These are phyloP conservation scores for Globisporangium solare DNA, from an alignment of 352 stramenopile genomes.

Conservation along the genomic window DNA sequence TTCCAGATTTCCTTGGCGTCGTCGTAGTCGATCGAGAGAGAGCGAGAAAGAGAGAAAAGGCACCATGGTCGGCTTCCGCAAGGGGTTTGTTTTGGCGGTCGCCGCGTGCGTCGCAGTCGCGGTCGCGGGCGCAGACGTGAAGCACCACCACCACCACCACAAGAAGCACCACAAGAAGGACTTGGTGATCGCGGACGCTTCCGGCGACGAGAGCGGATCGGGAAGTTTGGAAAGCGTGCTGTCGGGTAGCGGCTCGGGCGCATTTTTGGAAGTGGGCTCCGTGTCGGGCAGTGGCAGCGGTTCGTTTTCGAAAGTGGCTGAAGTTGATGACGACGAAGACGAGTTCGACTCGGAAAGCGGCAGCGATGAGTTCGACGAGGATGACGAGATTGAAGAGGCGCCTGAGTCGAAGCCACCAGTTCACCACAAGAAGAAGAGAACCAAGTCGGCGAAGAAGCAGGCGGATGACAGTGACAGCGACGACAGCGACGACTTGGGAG, in stretches of 20 bases:
- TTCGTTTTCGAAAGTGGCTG: neutral
- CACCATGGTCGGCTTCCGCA: slow-evolving; percentile 13
- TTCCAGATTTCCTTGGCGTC: slow-evolving; percentile 2
- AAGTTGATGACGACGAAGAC: slow-evolving; percentile 5
- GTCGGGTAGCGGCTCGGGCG: slow-evolving; percentile 8
- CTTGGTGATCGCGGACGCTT: neutral
- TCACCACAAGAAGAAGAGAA: slow-evolving; percentile 9
- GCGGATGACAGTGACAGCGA: neutral
- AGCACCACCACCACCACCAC: slow-evolving; percentile 15
- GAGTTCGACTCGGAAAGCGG: neutral
- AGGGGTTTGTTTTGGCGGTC: slow-evolving; percentile 10
- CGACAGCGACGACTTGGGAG: neutral
- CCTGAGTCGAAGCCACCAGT: slow-evolving; percentile 5
- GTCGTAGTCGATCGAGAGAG: neutral
- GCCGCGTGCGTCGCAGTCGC: slow-evolving; percentile 6
- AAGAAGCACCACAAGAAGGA: slow-evolving; percentile 3
- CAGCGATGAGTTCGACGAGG: slow-evolving; percentile 11
- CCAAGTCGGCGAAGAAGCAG: slow-evolving; percentile 6
- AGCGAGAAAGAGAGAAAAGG: too few species aligned
- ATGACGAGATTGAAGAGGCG: slow-evolving; percentile 20
- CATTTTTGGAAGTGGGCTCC: neutral
- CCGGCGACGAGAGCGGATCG: neutral
- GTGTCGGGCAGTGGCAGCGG: neutral
- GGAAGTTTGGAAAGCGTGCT: neutral
- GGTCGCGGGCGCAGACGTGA: slow-evolving; percentile 3